Conservation (phyloP, 192 early-diverging fungal species). For the Jimgerdemannia lactiflua region DNA sequence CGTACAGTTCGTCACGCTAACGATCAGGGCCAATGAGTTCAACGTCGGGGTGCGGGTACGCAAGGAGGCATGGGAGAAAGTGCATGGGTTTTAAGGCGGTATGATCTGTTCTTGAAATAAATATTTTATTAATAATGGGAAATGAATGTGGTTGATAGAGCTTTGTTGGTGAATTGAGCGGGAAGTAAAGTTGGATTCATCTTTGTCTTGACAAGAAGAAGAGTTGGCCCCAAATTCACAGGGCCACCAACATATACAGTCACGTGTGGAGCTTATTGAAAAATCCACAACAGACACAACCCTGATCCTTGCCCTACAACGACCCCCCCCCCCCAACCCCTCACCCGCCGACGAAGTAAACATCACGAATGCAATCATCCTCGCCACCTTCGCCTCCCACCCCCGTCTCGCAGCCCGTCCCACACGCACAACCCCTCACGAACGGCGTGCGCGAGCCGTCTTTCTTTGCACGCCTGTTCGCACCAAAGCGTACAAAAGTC, state of each 20-base stretch:
- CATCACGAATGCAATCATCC: no score
- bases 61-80: background rate
- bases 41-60: background rate
- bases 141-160: no score
- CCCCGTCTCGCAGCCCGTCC: background rate
- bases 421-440: background rate
- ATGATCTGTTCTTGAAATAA: no score
- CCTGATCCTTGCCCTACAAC: background rate
- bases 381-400: background rate
- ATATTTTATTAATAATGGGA: no score
- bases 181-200: no score
- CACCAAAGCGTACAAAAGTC: constrained; percentile 1
- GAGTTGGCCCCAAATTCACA: no score
- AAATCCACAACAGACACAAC: background rate
- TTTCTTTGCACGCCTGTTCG: background rate
- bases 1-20: background rate
- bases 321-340: background rate
- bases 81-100: background rate
- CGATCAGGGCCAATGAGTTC: background rate
- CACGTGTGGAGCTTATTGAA: background rate
- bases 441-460: background rate
- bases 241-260: background rate
- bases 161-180: no score
- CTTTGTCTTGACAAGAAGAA: no score
- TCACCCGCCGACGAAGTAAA: background rate